These are phyloP conservation scores for Ganoderma resinaceum DNA, from an alignment of 1,284 basidiomycete genomes.

Conservation along the genomic window DNA sequence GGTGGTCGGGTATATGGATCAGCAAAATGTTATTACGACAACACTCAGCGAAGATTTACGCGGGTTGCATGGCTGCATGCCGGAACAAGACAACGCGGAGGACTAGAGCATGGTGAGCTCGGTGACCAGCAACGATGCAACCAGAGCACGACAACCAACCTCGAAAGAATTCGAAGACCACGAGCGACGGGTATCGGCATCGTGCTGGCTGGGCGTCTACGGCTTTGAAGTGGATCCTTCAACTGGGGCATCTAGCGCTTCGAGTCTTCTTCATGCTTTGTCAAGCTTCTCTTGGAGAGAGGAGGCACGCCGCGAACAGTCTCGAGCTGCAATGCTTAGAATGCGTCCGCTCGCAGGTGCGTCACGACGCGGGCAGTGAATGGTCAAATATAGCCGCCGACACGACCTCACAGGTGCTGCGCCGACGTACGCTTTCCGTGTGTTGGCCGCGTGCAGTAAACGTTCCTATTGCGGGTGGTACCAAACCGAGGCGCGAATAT, in stretches of 20 bases:
- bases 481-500: background rate
- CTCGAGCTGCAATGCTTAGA: conserved; percentile 12
- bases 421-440: background rate
- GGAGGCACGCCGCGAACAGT: conserved; percentile 20
- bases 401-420: conserved; percentile 8
- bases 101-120: background rate
- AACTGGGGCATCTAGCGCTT: conserved; percentile 3
- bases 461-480: background rate
- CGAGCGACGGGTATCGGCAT: background rate
- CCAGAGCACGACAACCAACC: background rate
- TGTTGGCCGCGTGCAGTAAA: conserved; percentile 4
- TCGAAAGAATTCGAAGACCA: background rate
- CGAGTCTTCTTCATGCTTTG: conserved; percentile 5
- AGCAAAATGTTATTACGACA: background rate
- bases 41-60: background rate
- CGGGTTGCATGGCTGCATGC: background rate
- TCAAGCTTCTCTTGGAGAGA: conserved; percentile 3
- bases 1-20: background rate
- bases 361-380: conserved; percentile 20
- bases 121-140: background rate
- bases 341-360: background rate
- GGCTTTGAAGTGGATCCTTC: background rate
- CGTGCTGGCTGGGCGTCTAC: background rate
- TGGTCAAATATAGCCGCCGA: conserved; percentile 17
- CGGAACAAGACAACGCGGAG: background rate